Percentiles rank a stretch among this genome's conserved stretches.
Conservation (phyloP, 140 eudicot genomes). For the Flaveria floridana region DNA sequence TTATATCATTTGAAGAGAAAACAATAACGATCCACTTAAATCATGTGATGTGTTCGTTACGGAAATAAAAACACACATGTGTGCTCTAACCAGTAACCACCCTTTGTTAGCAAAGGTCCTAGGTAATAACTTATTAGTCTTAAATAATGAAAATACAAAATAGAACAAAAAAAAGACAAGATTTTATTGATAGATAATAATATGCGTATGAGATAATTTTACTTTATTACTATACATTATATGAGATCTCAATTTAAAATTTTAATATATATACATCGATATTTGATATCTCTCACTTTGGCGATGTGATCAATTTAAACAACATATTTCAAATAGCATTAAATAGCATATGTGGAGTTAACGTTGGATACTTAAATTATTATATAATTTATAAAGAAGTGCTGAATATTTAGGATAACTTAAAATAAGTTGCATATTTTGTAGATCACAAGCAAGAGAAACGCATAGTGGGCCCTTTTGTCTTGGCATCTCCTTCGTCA, state of each 20-base stretch:
- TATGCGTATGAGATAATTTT: not conserved
- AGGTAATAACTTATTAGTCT: too few species aligned
- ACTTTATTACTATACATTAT: not conserved
- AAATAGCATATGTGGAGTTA: not conserved
- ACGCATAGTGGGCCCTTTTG: constrained; percentile 24
- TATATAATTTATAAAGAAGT: not conserved
- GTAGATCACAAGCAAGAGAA: constrained; percentile 28
- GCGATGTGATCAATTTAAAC: not conserved
- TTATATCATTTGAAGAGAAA: not conserved
- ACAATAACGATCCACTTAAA: not conserved
- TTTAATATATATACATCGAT: too few species aligned
- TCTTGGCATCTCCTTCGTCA: constrained; percentile 30
- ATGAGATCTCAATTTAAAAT: too few species aligned
- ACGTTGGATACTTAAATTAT: not conserved
- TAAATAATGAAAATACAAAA: too few species aligned
- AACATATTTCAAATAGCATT: not conserved
- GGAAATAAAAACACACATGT: not conserved
- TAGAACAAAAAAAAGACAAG: too few species aligned
- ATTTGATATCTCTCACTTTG: not conserved
- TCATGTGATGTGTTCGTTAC: not conserved
- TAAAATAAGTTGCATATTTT: constrained; percentile 18
- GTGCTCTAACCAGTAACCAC: not conserved
- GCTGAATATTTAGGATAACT: constrained; percentile 3
- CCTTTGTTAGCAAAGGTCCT: too few species aligned
- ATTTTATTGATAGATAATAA: too few species aligned